Percentiles rank a stretch among this genome's conserved stretches.
These are phyloP conservation scores for Torulaspora globosa DNA, from an alignment of 1,139 yeast species.

Conservation along the genomic window DNA sequence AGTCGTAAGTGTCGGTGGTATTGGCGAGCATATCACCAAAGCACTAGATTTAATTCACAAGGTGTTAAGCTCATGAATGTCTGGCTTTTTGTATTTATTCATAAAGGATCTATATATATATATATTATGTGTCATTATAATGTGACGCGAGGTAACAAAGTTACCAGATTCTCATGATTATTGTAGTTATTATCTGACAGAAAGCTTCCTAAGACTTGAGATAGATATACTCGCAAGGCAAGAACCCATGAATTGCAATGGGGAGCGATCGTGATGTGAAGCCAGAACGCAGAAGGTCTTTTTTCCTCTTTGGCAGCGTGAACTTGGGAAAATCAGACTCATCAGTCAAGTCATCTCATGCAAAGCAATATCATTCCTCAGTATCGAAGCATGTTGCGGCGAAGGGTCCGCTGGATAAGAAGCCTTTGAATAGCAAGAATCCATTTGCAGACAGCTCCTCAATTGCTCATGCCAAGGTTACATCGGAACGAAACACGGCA, in stretches of 20 bases:
- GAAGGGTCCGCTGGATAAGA: slow-evolving; percentile 12
- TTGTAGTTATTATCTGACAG: too few species aligned
- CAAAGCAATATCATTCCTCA: neutral
- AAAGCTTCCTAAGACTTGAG: neutral
- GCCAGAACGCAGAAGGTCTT: slow-evolving; percentile 24
- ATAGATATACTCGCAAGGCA: neutral
- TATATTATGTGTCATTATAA: neutral
- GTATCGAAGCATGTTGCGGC: neutral
- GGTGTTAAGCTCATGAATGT: slow-evolving; percentile 8
- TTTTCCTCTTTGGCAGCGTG: slow-evolving; percentile 27
- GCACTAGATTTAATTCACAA: slow-evolving; percentile 28
- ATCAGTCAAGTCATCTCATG: neutral
- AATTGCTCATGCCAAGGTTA: neutral
- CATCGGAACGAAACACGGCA: neutral
- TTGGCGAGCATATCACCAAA: slow-evolving; percentile 32
- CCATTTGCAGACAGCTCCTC: slow-evolving; percentile 10
- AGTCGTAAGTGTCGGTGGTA: slow-evolving; percentile 37
- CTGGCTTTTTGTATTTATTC: neutral
- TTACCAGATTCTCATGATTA: too few species aligned
- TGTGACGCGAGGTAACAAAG: neutral
- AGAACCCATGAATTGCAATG: slow-evolving; percentile 13
- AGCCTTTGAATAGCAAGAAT: slow-evolving; percentile 12
- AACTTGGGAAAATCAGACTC: slow-evolving; percentile 6
- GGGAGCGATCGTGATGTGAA: slow-evolving; percentile 16
- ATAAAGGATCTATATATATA: neutral